A percentile compares a stretch with the other conserved stretches of the same genome.
Conservation (phyloP, 306 rosid species). For the Urtica urens region DNA sequence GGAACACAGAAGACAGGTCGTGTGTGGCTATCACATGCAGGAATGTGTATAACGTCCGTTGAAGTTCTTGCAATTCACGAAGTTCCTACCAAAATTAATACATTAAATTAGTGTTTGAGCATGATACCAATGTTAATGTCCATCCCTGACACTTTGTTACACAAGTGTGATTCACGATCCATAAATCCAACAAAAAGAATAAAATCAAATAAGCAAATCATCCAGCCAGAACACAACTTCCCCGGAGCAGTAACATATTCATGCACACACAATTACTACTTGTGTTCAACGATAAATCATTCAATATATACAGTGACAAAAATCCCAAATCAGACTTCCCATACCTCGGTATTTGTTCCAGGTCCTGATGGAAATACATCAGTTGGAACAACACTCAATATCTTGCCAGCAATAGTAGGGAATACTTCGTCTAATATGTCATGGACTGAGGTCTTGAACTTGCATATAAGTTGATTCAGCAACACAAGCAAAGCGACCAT, state of each 20-base stretch:
- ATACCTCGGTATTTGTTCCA: constrained; percentile 83
- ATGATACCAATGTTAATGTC: no score
- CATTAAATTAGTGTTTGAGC: no score
- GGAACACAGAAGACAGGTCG: constrained; percentile 64
- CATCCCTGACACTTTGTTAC: no score
- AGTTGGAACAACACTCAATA: constrained; percentile 60
- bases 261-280: no score
- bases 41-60: constrained; percentile 67
- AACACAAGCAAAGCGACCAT: constrained; percentile 63
- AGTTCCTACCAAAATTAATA: constrained; percentile 46
- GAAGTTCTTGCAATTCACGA: constrained; percentile 95
- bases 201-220: no score
- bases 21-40: constrained; percentile 80
- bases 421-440: constrained; percentile 78
- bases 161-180: no score
- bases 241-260: no score
- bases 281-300: constrained; percentile 8
- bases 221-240: no score
- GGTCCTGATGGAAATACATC: constrained; percentile 71
- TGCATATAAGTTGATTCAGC: constrained; percentile 89
- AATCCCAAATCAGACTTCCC: constrained; percentile 3
- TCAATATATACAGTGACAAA: constrained; percentile 3
- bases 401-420: constrained; percentile 65
- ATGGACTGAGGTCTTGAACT: constrained; percentile 54
- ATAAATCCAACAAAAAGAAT: no score